phyloP scores from a whole-genome alignment of 257 asterid genomes.

The Cinchona pubescens region DNA sequence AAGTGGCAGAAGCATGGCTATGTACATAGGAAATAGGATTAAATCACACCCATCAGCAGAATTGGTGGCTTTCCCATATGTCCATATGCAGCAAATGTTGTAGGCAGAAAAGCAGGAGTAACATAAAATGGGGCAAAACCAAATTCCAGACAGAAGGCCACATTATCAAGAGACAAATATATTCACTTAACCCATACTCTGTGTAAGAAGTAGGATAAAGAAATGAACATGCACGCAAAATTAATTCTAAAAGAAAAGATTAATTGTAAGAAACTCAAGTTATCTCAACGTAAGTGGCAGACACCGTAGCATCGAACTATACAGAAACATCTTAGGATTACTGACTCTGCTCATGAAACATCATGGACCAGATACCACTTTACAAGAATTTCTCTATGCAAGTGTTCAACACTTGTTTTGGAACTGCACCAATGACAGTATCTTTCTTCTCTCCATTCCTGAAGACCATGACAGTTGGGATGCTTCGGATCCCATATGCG shows the following conservation, averaged over 20 bases:
- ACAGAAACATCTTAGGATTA: slow-evolving; percentile 47
- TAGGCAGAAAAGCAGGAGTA: background rate
- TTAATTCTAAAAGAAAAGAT: slow-evolving; percentile 4
- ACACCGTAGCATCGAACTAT: slow-evolving; percentile 43
- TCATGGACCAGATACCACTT: slow-evolving; percentile 24
- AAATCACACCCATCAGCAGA: background rate
- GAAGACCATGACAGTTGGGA: slow-evolving; percentile 85
- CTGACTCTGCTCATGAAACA: slow-evolving; percentile 25
- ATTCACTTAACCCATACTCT: background rate
- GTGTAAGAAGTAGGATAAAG: background rate
- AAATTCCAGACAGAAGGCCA: background rate
- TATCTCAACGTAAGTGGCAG: slow-evolving; percentile 12
- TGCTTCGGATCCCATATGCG: slow-evolving; percentile 89
- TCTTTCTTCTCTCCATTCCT: slow-evolving; percentile 88
- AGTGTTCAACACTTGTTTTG: slow-evolving; percentile 62
- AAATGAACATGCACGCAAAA: background rate
- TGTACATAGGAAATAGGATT: background rate
- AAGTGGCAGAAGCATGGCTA: background rate
- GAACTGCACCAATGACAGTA: slow-evolving; percentile 88
- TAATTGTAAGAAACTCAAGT: slow-evolving; percentile 9
- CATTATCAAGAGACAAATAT: background rate
- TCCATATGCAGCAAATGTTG: background rate
- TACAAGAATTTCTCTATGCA: slow-evolving; percentile 77
- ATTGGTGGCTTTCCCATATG: background rate
- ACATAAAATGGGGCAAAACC: background rate